Base-by-base conservation (phyloP, 768 basidiomycete species). In the Lactarius psammicola region DNA sequence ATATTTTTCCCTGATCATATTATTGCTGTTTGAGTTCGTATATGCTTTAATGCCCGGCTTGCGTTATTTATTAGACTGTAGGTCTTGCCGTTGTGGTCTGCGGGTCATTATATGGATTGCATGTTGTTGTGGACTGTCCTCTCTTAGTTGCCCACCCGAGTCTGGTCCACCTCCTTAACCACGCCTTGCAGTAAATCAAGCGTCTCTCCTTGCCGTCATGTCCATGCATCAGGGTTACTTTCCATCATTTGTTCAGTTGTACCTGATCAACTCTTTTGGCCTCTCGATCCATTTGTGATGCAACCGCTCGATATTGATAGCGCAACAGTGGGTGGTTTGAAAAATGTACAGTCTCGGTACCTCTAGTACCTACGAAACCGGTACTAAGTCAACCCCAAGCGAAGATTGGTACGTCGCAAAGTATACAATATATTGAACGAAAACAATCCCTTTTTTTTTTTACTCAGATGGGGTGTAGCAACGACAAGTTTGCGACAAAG, bases 391-490 rank as follows among this genome's bases (percentile, higher is more conserved):
- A 51, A 51, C 23, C 23, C 46, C n/a, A 4, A 15, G 15, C 10
- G 44, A 46, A n/a, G n/a, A n/a, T n/a, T n/a, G n/a, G n/a, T n/a
- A n/a, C 44, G 44, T 46, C 44, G 9, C n/a, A 15, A 26, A 40
- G 18, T 4, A 51, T 6, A 56, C 28, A 31, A 1, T n/a, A 46
- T 11, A 13, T 46, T 13, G n/a, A 46, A 23, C 10, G 20, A 46
- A 46, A 46, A 46, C 0, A 42, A 46, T 1, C 9, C 10, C 33
- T 2, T 44, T 2, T 23, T 20, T n/a, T 20, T n/a, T 30, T 33
- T 11, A 11, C 23, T n/a, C 34, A 66, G 49, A 66, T 66, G 11
- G 65, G 65, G 57, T 63, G 51, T 31, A 62, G 26, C 60, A 66
- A 53, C 9, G 65, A 66, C 23, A 66, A 38, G 36, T 66, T 66